Conservation (phyloP, 768 basidiomycete genomes). For the Flagelloscypha sp. region DNA sequence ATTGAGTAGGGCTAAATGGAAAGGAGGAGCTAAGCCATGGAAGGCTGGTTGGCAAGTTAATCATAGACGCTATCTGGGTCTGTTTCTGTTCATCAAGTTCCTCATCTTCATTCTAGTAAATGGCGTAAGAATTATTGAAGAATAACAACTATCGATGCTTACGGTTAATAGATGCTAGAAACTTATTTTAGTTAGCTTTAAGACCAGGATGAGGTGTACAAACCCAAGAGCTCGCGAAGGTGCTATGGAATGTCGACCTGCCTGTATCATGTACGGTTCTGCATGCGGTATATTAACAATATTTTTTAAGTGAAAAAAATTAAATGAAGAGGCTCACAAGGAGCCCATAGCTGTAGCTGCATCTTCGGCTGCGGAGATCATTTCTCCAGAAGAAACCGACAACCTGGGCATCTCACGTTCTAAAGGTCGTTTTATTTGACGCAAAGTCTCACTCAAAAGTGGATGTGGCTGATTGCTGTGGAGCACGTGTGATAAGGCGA, state of each 20-base stretch:
- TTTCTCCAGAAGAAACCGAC: slow-evolving; percentile 25
- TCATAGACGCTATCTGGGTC: no score
- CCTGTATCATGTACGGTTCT: slow-evolving; percentile 59
- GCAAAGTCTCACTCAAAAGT: slow-evolving; percentile 50
- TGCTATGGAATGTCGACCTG: slow-evolving; percentile 57
- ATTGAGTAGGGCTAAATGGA: slow-evolving; percentile 42
- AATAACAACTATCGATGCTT: slow-evolving; percentile 12
- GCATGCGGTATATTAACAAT: no score
- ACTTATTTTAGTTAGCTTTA: no score
- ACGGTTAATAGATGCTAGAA: slow-evolving; percentile 60
- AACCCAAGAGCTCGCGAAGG: slow-evolving; percentile 64
- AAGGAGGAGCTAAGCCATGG: slow-evolving; percentile 56
- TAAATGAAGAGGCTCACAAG: slow-evolving; percentile 33
- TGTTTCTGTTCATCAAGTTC: slow-evolving; percentile 48
- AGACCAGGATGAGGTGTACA: no score
- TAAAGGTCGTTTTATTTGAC: slow-evolving; percentile 59
- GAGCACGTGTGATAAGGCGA: slow-evolving; percentile 41
- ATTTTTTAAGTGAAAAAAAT: slow-evolving; percentile 6
- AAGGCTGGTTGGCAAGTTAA: slow-evolving; percentile 42
- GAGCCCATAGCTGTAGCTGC: slow-evolving; percentile 58
- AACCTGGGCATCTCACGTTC: slow-evolving; percentile 49
- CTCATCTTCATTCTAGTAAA: slow-evolving; percentile 50
- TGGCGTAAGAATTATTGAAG: slow-evolving; percentile 3
- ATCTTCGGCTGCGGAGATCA: slow-evolving; percentile 42
- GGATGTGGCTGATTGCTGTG: slow-evolving; percentile 46